Base-by-base conservation (phyloP, 306 rosid species). In the Vicia sativa region DNA sequence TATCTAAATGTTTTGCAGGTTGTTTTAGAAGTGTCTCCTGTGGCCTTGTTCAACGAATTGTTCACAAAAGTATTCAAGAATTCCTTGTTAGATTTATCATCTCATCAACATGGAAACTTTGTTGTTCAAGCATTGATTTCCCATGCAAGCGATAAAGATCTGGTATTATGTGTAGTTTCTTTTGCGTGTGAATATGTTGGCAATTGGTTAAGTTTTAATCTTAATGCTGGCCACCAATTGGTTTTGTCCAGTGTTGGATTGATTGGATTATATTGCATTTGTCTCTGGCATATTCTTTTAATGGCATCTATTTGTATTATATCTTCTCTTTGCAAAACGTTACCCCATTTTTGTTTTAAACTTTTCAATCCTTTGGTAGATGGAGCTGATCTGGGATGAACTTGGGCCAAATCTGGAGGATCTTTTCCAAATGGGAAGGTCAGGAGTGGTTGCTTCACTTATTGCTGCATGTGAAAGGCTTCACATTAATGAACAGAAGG, bases 21-120 rank as follows among this genome's bases (percentile, higher is more conserved):
- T 63, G 77, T 90, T 80, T 87, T 93, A 90, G 99, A 86, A 86
- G 96, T 88, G 63, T 90, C 96, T 79, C 99, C 99, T 3, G 84
- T 79, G 74, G 76, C 71, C 42, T 74, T 93, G 83, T 93, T 85
- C 77, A 72, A 81, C 19, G 95, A 84, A 58, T 73, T 93, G 65
- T 80, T 88, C 73, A 53, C 74, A 23, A 88, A 86, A 82, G 72
- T 85, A 62, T 90, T 93, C 74, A 81, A 69, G 80, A 85, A 79
- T 80, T 88, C 91, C 28, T 79, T 93, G 83, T 78, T 88, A 13
- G 85, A 88, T 64, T 78, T 90, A 71, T 86, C 99, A n/a, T 82
- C 89, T 74, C 74, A 93, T 80, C 96, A 87, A 62, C 80, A 87
- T 71, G 99, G 91, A 34, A 93, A 93, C 83, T 93, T 86, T 70